Percentiles rank a stretch among this genome's conserved stretches.
Evolutionary conservation across 2,329 filamentous ascomycete species (phyloP).

Genomic region (Fusarium acutatum): DNA sequence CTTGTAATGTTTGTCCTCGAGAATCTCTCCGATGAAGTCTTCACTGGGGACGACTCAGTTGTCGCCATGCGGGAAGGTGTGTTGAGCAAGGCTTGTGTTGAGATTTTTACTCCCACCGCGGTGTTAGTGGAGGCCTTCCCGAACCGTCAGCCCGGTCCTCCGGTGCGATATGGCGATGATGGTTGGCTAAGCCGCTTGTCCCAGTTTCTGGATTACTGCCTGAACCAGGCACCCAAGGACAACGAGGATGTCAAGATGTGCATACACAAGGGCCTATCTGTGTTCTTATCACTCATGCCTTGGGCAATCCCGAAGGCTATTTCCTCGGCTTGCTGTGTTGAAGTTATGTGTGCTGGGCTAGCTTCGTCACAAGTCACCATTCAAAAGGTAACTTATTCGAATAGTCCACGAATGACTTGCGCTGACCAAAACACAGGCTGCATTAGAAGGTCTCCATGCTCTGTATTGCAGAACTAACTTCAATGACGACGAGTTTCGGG

Average conservation of each 20-base stretch:
- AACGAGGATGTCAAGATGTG: constrained; percentile 74
- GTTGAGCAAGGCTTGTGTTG: constrained; percentile 88
- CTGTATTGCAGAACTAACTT: constrained; percentile 81
- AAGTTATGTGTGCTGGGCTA: constrained; percentile 75
- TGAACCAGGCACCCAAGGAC: constrained; percentile 70
- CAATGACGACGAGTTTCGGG: constrained; percentile 78
- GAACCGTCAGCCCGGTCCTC: constrained; percentile 71
- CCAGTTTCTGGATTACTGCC: constrained; percentile 76
- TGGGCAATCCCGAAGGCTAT: constrained; percentile 91
- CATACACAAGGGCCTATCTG: constrained; percentile 78
- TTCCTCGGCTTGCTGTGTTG: constrained; percentile 73
- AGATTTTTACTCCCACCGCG: constrained; percentile 85
- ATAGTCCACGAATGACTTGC: neutral
- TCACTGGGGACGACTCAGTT: constrained; percentile 87
- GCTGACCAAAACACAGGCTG: constrained; percentile 61
- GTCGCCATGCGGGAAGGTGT: constrained; percentile 84
- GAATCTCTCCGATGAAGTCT: constrained; percentile 92
- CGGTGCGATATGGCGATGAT: constrained; percentile 79
- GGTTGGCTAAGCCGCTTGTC: constrained; percentile 88
- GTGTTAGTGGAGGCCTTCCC: constrained; percentile 82
- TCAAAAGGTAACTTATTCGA: constrained; percentile 66
- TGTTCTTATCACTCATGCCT: constrained; percentile 79
- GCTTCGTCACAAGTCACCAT: constrained; percentile 75
- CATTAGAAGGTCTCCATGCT: constrained; percentile 83
- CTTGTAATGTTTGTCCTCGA: constrained; percentile 90